Conservation (phyloP, 2,329 filamentous ascomycete genomes). For the Cercospora nicotianae region DNA sequence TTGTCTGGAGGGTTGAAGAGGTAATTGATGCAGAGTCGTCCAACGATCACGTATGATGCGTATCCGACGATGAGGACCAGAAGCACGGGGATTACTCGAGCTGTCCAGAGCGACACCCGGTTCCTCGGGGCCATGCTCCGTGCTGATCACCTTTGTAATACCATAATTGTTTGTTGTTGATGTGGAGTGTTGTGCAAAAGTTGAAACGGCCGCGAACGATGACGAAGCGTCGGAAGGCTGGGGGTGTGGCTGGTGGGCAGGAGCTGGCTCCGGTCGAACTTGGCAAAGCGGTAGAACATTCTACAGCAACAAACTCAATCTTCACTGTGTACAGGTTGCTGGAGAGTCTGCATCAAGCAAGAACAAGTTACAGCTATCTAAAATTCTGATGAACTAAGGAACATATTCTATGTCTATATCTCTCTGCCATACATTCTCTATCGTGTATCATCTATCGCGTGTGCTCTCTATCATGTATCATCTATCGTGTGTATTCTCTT, state of each 20-base stretch:
- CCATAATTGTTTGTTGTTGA: background rate
- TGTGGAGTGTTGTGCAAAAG: background rate
- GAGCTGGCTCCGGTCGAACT: background rate
- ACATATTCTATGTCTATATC: no score
- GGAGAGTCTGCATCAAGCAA: no score
- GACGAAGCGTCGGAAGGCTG: background rate
- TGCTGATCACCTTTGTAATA: background rate
- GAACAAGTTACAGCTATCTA: no score
- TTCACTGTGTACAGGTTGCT: no score
- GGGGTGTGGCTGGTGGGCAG: slow-evolving; percentile 1
- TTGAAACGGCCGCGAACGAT: background rate
- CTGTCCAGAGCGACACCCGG: slow-evolving; percentile 29
- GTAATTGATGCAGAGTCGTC: slow-evolving; percentile 63
- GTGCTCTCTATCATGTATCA: no score
- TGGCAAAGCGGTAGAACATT: background rate
- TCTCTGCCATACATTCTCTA: no score
- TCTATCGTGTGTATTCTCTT: no score
- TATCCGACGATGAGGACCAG: slow-evolving; percentile 35
- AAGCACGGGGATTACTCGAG: slow-evolving; percentile 34
- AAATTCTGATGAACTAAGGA: no score
- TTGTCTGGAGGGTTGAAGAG: slow-evolving; percentile 55
- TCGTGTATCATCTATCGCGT: background rate
- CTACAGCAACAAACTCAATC: no score
- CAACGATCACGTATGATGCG: slow-evolving; percentile 35
- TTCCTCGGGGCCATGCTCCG: slow-evolving; percentile 21